phyloP scores from a whole-genome alignment of 192 early-diverging fungal genomes.

The Backusella psychrophila region DNA sequence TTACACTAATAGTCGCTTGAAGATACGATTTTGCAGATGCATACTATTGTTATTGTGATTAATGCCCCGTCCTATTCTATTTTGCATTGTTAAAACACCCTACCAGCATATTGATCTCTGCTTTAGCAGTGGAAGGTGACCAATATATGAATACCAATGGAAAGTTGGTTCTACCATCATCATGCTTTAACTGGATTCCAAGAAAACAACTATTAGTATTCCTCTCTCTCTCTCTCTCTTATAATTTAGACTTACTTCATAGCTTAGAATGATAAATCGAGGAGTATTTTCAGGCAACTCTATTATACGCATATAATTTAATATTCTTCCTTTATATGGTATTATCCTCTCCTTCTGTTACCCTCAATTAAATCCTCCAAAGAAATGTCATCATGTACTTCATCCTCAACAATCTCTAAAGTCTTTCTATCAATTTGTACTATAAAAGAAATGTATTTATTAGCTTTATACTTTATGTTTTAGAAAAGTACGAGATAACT shows the following conservation, averaged over 20 bases:
- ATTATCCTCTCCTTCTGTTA: neutral
- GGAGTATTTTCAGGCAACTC: slow-evolving; percentile 64
- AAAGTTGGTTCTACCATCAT: slow-evolving; percentile 67
- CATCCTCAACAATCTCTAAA: slow-evolving; percentile 51
- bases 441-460: slow-evolving; percentile 12
- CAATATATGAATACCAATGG: slow-evolving; percentile 76
- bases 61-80: neutral
- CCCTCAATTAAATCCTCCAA: slow-evolving; percentile 59
- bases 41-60: slow-evolving; percentile 38
- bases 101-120: slow-evolving; percentile 49
- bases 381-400: slow-evolving; percentile 39
- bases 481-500: slow-evolving; percentile 8
- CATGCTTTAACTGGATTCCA: slow-evolving; percentile 44
- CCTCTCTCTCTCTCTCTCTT: neutral
- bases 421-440: slow-evolving; percentile 53
- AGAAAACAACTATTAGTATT: slow-evolving; percentile 13
- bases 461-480: neutral
- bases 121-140: slow-evolving; percentile 46
- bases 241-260: slow-evolving; percentile 37
- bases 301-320: neutral
- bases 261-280: slow-evolving; percentile 60
- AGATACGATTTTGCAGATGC: slow-evolving; percentile 65
- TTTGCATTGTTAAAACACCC: neutral
- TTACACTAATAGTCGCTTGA: slow-evolving; percentile 56
- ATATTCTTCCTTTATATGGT: neutral